Evolutionary conservation across 495 filamentous ascomycete species (phyloP).

Genomic region (Echria macrotheca): DNA sequence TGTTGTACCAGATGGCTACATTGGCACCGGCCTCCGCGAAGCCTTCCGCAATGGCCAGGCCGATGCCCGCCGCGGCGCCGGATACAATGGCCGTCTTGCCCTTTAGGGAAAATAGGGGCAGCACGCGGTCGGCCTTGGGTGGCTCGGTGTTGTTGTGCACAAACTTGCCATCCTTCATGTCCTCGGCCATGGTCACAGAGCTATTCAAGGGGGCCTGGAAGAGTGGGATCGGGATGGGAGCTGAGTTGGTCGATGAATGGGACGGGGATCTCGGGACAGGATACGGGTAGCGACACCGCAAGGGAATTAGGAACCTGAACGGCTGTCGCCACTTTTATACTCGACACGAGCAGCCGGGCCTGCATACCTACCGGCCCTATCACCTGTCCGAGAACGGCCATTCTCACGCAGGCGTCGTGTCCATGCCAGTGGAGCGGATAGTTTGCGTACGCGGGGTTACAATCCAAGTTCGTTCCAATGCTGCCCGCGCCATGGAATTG

Average conservation of each 20-base stretch:
- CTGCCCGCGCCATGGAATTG: too few species aligned
- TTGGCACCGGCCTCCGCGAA: conserved; percentile 80
- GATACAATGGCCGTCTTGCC: conserved; percentile 81
- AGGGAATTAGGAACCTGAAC: too few species aligned
- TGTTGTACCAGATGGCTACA: conserved; percentile 83
- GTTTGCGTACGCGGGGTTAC: neutral
- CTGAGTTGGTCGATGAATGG: too few species aligned
- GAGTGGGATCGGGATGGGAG: too few species aligned
- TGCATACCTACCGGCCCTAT: neutral
- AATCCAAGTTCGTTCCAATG: too few species aligned
- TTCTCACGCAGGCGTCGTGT: neutral
- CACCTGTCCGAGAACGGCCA: neutral
- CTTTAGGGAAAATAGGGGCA: conserved; percentile 78
- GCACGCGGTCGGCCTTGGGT: conserved; percentile 56
- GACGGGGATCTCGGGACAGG: too few species aligned
- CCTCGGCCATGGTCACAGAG: conserved; percentile 30
- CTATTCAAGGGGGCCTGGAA: neutral
- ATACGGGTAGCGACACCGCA: too few species aligned
- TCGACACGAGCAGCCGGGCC: too few species aligned
- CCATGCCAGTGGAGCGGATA: neutral
- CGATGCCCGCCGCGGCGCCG: conserved; percentile 78
- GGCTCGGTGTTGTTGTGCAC: conserved; percentile 54
- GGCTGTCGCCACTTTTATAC: too few species aligned
- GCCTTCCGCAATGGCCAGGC: conserved; percentile 67
- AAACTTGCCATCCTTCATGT: conserved; percentile 51